Base-by-base conservation (phyloP, 192 early-diverging fungal species). In the Lunasporangiospora selenospora region DNA sequence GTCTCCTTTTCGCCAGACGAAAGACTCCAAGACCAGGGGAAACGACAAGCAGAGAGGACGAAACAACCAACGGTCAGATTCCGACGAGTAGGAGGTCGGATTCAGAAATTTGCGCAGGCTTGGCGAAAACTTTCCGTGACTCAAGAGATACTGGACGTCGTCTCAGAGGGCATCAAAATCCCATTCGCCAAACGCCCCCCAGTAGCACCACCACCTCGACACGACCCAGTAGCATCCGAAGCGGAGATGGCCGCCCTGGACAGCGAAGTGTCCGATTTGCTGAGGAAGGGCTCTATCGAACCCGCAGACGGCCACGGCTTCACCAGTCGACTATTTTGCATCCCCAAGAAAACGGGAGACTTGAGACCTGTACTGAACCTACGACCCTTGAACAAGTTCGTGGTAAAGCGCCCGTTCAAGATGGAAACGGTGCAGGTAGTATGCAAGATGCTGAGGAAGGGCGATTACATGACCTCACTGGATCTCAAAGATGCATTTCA, bases 401-500 rank as follows among this genome's bases (percentile, higher is more conserved):
- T 77, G 1, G 34, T 40, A 2, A 45, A 33, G 3, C 38, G 32
- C 1, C 53, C 29, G 9, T 77, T 77, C 59, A 76, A 76, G 47
- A 67, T 67, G 65, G 62, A 61, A 33, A 66, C 58, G 26, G 24
- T 76, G 6, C n/a, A 29, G 18, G 40, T 67, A 29, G 59, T 76
- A 29, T n/a, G 21, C 6, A 34, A 34, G 4, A n/a, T 67, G 39
- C 54, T 76, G 38, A 64, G 55, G 6, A 32, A 7, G 8, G 57
- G 57, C 39, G 63, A 65, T 29, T 65, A 31, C 36, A 19, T 52
- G 37, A 66, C 55, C 29, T 27, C 29, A 13, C 51, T 66, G 23
- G 54, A 66, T 47, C 32, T 66, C 16, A 31, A 31, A 33, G 49
- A 80, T 39, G 67, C 75, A 3, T 71, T 80, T 53, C 59, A 76